Evolutionary conservation across 1,139 yeast species (phyloP).

Genomic region (Scheffersomyces segobiensis): DNA sequence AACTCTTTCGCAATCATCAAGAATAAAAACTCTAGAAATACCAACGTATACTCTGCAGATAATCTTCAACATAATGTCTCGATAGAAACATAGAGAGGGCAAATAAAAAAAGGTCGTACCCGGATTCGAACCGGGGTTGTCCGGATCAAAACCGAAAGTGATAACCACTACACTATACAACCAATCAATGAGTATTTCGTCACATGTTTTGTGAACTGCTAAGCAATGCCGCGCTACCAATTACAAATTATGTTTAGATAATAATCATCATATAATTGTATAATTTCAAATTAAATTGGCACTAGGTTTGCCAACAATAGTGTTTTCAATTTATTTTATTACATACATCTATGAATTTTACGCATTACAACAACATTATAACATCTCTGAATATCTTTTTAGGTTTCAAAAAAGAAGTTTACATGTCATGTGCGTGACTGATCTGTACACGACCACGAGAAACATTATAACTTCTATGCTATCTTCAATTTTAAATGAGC

Average conservation of each 20-base stretch:
- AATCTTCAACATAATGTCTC: too few relatives aligned
- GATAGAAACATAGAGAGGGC: neutral
- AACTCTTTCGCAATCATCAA: neutral
- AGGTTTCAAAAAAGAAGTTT: too few relatives aligned
- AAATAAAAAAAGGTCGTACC: conserved; percentile 69
- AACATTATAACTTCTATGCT: neutral
- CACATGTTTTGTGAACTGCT: neutral
- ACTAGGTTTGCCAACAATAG: too few relatives aligned
- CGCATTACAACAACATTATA: too few relatives aligned
- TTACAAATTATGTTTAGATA: too few relatives aligned
- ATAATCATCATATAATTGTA: too few relatives aligned
- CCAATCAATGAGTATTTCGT: conserved; percentile 16
- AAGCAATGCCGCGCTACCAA: neutral
- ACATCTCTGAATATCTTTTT: too few relatives aligned
- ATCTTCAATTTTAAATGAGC: neutral
- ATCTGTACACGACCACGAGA: neutral
- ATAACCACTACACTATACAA: conserved; percentile 54
- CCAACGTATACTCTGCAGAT: neutral
- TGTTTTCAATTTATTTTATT: too few relatives aligned
- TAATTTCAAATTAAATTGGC: too few relatives aligned
- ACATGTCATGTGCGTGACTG: neutral
- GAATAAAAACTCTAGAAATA: neutral
- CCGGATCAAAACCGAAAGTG: conserved; percentile 62
- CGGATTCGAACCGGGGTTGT: conserved; percentile 96
- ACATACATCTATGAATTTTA: too few relatives aligned